Evolutionary conservation across 306 rosid species (phyloP).

Genomic region (Cyclanthera cordifolia): DNA sequence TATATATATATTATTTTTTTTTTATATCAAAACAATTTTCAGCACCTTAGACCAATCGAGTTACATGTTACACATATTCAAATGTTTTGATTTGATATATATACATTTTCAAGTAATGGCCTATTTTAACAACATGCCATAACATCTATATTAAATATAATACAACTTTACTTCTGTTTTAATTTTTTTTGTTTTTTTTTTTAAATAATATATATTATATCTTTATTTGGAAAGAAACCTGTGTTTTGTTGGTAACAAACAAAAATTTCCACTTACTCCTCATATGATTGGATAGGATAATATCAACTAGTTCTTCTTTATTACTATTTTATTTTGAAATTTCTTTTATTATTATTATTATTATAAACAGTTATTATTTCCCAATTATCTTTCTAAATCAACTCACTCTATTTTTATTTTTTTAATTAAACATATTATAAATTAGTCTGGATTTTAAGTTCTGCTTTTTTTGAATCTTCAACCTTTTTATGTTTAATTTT

Average conservation of each 20-base stretch:
- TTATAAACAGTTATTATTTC: background rate
- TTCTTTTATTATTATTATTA: slow-evolving; percentile 3
- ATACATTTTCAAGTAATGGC: background rate
- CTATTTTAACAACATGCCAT: background rate
- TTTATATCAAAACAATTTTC: too few relatives aligned
- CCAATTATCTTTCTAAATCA: slow-evolving; percentile 1
- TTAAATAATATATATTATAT: background rate
- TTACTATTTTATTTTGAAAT: too few relatives aligned
- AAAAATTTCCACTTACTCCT: background rate
- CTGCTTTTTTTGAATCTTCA: too few relatives aligned
- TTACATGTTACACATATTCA: background rate
- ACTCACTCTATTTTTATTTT: too few relatives aligned
- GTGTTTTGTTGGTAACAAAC: background rate
- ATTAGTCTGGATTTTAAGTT: too few relatives aligned
- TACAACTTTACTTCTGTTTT: background rate
- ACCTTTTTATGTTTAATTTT: too few relatives aligned
- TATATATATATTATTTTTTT: too few relatives aligned
- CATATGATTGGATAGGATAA: slow-evolving; percentile 2
- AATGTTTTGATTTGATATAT: background rate
- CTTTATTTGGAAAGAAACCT: background rate
- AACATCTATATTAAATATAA: background rate
- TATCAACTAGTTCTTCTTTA: background rate
- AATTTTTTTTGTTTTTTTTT: too few relatives aligned
- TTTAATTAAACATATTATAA: too few relatives aligned
- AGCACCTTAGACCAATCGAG: background rate